Evolutionary conservation across 2,329 filamentous ascomycete genomes (phyloP), one percentile per base, ranked within the genome.

Genomic region (Piedraia hortae): DNA sequence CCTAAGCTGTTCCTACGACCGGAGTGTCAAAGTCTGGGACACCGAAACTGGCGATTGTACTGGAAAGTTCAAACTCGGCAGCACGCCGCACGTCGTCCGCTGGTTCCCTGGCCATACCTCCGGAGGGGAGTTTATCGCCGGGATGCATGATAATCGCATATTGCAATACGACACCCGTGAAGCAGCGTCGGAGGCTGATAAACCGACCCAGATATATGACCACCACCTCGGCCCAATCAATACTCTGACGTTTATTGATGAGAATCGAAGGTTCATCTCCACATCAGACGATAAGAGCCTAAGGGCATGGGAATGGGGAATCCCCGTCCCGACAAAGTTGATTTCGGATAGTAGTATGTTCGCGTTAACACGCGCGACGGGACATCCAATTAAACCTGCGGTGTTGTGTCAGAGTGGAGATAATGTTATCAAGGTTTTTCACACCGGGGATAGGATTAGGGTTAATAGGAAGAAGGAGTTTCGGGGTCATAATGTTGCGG

Each of bases 111-210:
- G 66, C 21, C 52, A 59, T 0, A 66, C 72, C 24, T 64, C 70
- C 32, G 62, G 68, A 5, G 71, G 85, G 42, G 82, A 93, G 45
- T 97, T 97, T 46, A 50, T 97, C 25, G 80, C 78, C 1, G 85
- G 85, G 37, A 88, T 93, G 75, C 85, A 75, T 16, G 82, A 97
- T 47, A 97, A 97, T 56, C 91, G 91, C 54, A 97, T 97, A 34
- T 60, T 97, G 18, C 85, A 97, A 42, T 97, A 88, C 46, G 85
- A 97, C 46, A 80, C 68, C 2, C 63, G 88, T 13, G 21, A 36
- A 7, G 26, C 34, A 3, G 66, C 68, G 4, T 7, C 8, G 14
- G 12, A 14, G 6, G 10, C 22, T 6, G 12, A 24, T 11, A 42
- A 88, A 36, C 59, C 85, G 26, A 73, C 90, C 7, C 88, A 97